A percentile compares a stretch with the other conserved stretches of the same genome.
These are phyloP conservation scores for Cardamine resedifolia DNA, from an alignment of 345 rosid species.

Conservation along the genomic window DNA sequence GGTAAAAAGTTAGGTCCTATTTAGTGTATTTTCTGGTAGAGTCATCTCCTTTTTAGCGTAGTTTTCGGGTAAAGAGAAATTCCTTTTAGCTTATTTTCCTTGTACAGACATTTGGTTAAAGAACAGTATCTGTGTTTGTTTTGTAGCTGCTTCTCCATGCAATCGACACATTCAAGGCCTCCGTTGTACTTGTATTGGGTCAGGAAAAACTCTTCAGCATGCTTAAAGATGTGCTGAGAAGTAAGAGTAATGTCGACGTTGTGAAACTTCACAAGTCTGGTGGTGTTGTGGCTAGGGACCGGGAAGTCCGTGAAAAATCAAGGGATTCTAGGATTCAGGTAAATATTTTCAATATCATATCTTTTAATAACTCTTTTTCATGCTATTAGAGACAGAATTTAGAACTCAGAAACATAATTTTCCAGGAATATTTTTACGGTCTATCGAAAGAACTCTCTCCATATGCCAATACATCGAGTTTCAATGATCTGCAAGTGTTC, in stretches of 20 bases:
- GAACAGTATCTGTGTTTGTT: conserved; percentile 13
- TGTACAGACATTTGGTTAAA: neutral
- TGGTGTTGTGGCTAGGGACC: conserved; percentile 78
- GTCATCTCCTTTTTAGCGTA: neutral
- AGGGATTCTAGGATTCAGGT: conserved; percentile 75
- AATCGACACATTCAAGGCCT: conserved; percentile 72
- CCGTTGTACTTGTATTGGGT: conserved; percentile 87
- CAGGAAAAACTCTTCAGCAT: conserved; percentile 97
- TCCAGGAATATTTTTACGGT: conserved; percentile 90
- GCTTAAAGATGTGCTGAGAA: conserved; percentile 71
- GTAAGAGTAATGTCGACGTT: conserved; percentile 70
- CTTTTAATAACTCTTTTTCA: neutral
- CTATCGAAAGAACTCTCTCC: conserved; percentile 77
- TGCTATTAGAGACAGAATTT: neutral
- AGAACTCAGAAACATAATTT: conserved; percentile 4
- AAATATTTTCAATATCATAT: conserved; percentile 18
- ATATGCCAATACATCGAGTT: conserved; percentile 60
- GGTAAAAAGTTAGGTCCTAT: conserved; percentile 41
- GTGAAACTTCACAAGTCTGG: conserved; percentile 93
- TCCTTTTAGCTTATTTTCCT: neutral
- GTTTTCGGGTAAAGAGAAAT: neutral
- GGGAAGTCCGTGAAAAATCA: conserved; percentile 59
- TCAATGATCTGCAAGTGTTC: conserved; percentile 63
- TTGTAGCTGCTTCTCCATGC: conserved; percentile 83
- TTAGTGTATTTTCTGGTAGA: neutral